Evolutionary conservation across 805 yeast genomes (phyloP).

Genomic region (Zygosaccharomyces lentus): DNA sequence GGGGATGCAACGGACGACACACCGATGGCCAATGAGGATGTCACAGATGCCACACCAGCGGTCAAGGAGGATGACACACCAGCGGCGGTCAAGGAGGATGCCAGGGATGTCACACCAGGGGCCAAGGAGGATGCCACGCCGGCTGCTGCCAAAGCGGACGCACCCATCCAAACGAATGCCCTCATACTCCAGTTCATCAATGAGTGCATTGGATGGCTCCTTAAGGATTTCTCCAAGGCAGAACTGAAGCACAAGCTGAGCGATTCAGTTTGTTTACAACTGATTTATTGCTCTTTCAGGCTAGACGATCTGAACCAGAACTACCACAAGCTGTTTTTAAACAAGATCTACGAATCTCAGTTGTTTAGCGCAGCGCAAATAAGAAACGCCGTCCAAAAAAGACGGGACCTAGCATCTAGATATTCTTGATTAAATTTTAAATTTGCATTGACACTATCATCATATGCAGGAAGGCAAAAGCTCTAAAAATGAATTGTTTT

Average conservation of each 20-base stretch:
- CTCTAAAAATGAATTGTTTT: no score
- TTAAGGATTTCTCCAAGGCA: slow-evolving; percentile 25
- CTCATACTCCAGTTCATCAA: slow-evolving; percentile 36
- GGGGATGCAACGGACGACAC: neutral
- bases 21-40: neutral
- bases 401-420: slow-evolving; percentile 32
- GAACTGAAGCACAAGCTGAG: slow-evolving; percentile 39
- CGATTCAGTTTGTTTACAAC: slow-evolving; percentile 72
- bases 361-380: slow-evolving; percentile 26
- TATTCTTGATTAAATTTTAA: slow-evolving; percentile 19
- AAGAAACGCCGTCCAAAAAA: slow-evolving; percentile 27
- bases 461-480: neutral
- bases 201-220: slow-evolving; percentile 31
- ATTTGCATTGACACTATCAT: neutral
- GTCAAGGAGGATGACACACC: neutral
- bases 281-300: slow-evolving; percentile 86
- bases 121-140: no score
- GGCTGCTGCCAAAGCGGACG: slow-evolving; percentile 1
- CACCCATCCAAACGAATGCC: slow-evolving; percentile 21
- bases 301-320: slow-evolving; percentile 44
- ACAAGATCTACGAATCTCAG: slow-evolving; percentile 25
- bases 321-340: slow-evolving; percentile 31
- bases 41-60: neutral
- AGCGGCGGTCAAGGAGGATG: no score
- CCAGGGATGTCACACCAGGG: no score